Percentiles rank a stretch among this genome's conserved stretches.
phyloP scores from a whole-genome alignment of 257 asterid genomes.

The Plantago ovata region DNA sequence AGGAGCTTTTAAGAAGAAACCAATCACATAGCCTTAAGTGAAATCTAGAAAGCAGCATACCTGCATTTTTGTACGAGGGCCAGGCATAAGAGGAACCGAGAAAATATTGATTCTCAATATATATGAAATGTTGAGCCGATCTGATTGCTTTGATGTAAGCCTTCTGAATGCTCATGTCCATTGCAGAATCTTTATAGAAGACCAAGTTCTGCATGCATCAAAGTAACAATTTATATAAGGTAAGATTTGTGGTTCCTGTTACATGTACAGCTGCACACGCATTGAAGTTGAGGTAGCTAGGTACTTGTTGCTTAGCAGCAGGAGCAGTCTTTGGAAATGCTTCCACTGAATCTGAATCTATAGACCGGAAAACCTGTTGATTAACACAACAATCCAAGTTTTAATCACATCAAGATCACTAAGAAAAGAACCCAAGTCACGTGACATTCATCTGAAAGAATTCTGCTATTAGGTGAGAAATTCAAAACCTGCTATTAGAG shows the following conservation, averaged over 20 bases:
- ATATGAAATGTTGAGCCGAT: slow-evolving; percentile 29
- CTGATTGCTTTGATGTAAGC: slow-evolving; percentile 31
- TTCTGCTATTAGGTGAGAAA: slow-evolving; percentile 1
- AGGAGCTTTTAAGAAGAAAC: too few relatives aligned
- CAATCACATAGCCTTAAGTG: too few relatives aligned
- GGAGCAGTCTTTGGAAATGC: slow-evolving; percentile 74
- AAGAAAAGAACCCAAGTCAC: not conserved
- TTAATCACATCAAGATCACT: not conserved
- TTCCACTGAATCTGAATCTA: slow-evolving; percentile 85
- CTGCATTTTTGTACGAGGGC: slow-evolving; percentile 77
- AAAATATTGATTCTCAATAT: slow-evolving; percentile 31
- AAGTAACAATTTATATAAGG: not conserved
- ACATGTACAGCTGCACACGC: not conserved
- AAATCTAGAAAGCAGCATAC: slow-evolving; percentile 27
- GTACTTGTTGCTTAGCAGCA: slow-evolving; percentile 55
- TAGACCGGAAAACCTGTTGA: slow-evolving; percentile 76
- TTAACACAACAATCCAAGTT: slow-evolving; percentile 5
- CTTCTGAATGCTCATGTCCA: slow-evolving; percentile 27
- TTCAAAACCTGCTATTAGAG: not conserved
- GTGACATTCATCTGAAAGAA: not conserved
- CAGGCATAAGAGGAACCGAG: slow-evolving; percentile 55
- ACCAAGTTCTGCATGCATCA: slow-evolving; percentile 22
- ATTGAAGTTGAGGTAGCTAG: too few relatives aligned
- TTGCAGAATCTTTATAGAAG: slow-evolving; percentile 13
- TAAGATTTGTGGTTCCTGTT: not conserved